These are phyloP conservation scores for Diaporthe amygdali DNA, from an alignment of 2,329 filamentous ascomycete genomes.

Conservation along the genomic window DNA sequence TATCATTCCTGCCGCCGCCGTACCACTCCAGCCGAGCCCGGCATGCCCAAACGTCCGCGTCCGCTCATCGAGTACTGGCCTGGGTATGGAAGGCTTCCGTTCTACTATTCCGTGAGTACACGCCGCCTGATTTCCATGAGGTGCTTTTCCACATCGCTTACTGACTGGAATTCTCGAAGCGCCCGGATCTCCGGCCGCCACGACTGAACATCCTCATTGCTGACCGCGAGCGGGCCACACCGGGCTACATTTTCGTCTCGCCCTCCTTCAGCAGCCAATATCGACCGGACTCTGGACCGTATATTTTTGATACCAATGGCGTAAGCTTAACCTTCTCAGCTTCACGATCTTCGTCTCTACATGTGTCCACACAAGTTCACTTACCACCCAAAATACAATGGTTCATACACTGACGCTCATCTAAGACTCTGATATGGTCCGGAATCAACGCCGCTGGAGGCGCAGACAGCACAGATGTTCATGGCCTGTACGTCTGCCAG, in stretches of 20 bases:
- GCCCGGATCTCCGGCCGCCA: slow-evolving; percentile 18
- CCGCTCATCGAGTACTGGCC: slow-evolving; percentile 8
- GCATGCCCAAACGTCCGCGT: slow-evolving; percentile 7
- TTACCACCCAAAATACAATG: no score
- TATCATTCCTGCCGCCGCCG: background rate
- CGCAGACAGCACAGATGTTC: background rate
- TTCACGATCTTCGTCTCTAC: no score
- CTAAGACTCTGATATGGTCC: slow-evolving; percentile 15
- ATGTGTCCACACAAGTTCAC: no score
- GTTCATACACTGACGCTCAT: background rate
- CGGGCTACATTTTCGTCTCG: slow-evolving; percentile 11
- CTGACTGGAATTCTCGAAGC: background rate
- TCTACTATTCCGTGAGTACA: slow-evolving; percentile 21
- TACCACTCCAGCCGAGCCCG: background rate
- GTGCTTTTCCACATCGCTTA: background rate
- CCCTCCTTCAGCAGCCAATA: slow-evolving; percentile 6
- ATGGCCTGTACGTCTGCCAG: slow-evolving; percentile 14
- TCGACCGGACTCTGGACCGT: slow-evolving; percentile 19
- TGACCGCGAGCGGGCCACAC: slow-evolving; percentile 2
- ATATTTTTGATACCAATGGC: slow-evolving; percentile 20
- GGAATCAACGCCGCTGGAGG: slow-evolving; percentile 2
- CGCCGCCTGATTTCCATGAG: background rate
- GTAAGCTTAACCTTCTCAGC: background rate
- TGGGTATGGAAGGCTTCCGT: slow-evolving; percentile 12
- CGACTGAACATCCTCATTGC: slow-evolving; percentile 10